Percentiles rank a stretch among this genome's conserved stretches.
These are phyloP conservation scores for Trichomonascus vanleenenianus DNA, from an alignment of 805 yeast species.

Conservation along the genomic window DNA sequence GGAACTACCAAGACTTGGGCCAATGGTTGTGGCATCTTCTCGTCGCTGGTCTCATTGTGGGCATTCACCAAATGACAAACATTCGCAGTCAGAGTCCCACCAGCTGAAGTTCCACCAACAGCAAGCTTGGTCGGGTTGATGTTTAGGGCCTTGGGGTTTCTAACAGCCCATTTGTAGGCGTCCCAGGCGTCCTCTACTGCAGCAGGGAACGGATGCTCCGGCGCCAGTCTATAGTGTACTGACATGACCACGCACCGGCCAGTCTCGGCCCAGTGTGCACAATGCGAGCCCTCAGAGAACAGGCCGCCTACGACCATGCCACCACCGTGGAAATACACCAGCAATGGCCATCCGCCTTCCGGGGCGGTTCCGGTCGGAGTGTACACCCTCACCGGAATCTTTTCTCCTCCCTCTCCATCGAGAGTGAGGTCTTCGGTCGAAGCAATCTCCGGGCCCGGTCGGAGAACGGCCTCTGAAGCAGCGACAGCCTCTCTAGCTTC, in stretches of 20 bases:
- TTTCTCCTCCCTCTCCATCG: neutral
- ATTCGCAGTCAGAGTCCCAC: conserved; percentile 28
- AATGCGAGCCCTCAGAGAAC: conserved; percentile 35
- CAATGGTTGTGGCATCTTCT: conserved; percentile 27
- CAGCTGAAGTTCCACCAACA: conserved; percentile 42
- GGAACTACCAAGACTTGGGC: conserved; percentile 37
- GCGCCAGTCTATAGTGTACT: conserved; percentile 46
- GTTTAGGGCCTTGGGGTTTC: conserved; percentile 5
- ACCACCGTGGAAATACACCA: conserved; percentile 39
- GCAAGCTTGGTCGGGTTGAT: conserved; percentile 26
- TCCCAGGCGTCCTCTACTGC: conserved; percentile 39
- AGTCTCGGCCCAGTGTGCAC: conserved; percentile 33
- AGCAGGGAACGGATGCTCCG: conserved; percentile 43
- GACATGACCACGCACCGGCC: conserved; percentile 34
- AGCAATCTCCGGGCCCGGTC: neutral
- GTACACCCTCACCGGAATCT: conserved; percentile 29
- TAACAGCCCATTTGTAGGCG: conserved; percentile 17
- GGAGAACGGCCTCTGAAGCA: neutral
- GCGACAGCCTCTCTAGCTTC: neutral
- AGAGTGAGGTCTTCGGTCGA: neutral
- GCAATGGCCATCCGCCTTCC: conserved; percentile 32
- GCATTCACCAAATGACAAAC: conserved; percentile 19
- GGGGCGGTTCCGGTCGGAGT: conserved; percentile 34
- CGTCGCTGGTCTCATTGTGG: conserved; percentile 3
- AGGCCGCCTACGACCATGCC: conserved; percentile 39